Conservation (phyloP, 2,329 filamentous ascomycete genomes). For the Blastomyces parvus region DNA sequence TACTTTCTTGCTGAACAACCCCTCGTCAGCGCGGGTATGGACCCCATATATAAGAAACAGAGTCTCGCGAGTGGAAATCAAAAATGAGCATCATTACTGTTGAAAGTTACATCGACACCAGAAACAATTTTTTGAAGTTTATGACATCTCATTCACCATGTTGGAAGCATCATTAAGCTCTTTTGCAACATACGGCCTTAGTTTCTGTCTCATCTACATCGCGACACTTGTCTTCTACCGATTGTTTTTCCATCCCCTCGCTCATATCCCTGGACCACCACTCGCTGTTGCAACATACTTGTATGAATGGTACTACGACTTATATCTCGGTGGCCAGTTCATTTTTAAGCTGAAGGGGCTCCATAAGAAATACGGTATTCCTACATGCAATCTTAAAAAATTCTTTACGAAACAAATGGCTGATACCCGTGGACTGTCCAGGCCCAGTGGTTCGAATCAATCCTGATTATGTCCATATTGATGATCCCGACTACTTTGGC, state of each 20-base stretch:
- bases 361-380: slow-evolving; percentile 23
- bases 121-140: background rate
- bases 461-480: slow-evolving; percentile 23
- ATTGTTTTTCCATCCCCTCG: slow-evolving; percentile 22
- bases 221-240: slow-evolving; percentile 16
- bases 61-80: background rate
- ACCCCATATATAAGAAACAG: background rate
- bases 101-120: background rate
- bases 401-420: background rate
- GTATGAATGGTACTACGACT: slow-evolving; percentile 23
- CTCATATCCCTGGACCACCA: slow-evolving; percentile 21
- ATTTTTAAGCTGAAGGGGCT: slow-evolving; percentile 22
- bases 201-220: background rate
- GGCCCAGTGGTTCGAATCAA: slow-evolving; percentile 24
- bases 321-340: slow-evolving; percentile 18
- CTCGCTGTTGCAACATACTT: slow-evolving; percentile 21
- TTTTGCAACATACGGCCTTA: background rate
- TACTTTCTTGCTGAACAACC: background rate
- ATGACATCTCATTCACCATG: background rate
- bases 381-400: background rate
- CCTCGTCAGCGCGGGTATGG: background rate
- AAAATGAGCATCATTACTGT: background rate
- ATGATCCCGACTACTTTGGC: slow-evolving; percentile 22
- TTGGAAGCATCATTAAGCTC: background rate
- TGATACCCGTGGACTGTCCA: background rate